Evolutionary conservation across 495 filamentous ascomycete genomes (phyloP).

Genomic region (Cairneyella variabilis): DNA sequence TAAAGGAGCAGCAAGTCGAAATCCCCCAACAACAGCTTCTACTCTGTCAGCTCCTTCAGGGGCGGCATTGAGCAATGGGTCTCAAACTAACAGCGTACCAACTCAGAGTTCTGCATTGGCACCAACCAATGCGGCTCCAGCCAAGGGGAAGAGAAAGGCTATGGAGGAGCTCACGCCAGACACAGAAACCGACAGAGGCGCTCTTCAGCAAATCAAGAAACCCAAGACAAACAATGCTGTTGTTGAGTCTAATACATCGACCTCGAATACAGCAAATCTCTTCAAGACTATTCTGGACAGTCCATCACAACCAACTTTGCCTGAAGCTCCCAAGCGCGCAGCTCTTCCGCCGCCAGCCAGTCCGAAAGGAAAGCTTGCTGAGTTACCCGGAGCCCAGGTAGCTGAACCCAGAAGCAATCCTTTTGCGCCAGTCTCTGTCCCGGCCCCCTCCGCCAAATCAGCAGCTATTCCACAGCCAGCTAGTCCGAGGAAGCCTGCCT

Average conservation of each 20-base stretch:
- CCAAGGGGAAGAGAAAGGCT: slow-evolving; percentile 29
- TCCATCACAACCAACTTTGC: slow-evolving; percentile 1
- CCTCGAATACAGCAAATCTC: slow-evolving; percentile 36
- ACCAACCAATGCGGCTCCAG: no score
- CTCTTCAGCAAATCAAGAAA: slow-evolving; percentile 16
- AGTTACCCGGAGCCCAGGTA: neutral
- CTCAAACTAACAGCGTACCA: no score
- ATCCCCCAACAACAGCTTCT: no score
- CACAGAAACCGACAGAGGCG: slow-evolving; percentile 5
- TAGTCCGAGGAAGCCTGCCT: neutral
- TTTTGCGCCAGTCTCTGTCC: slow-evolving; percentile 13
- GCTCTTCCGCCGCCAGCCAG: slow-evolving; percentile 1
- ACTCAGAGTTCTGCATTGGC: no score
- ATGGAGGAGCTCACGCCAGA: slow-evolving; percentile 23
- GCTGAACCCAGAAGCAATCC: slow-evolving; percentile 17
- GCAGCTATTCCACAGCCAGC: slow-evolving; percentile 18
- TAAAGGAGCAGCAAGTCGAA: no score
- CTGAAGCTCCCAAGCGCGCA: slow-evolving; percentile 2
- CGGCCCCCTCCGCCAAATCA: slow-evolving; percentile 19
- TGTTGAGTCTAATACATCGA: slow-evolving; percentile 5
- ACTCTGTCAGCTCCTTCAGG: no score
- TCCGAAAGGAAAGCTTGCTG: neutral
- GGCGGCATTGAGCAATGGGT: no score
- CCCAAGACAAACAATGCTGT: slow-evolving; percentile 11
- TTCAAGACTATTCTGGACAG: slow-evolving; percentile 32